phyloP scores from a whole-genome alignment of 345 rosid genomes.

The Durio zibethinus region DNA sequence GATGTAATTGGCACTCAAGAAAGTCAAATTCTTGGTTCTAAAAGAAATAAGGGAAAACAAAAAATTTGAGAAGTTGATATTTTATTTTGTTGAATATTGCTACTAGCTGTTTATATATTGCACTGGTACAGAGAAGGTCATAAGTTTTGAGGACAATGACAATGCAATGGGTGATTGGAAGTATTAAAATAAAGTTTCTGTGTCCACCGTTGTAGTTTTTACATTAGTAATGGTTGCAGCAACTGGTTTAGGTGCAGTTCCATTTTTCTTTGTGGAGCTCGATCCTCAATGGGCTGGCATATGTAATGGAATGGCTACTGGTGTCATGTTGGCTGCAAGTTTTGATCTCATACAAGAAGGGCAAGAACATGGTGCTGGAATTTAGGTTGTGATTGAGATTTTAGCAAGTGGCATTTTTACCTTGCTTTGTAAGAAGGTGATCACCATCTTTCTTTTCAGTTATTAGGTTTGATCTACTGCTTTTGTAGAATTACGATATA shows the following conservation, averaged over 20 bases:
- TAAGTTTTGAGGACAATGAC: constrained; percentile 34
- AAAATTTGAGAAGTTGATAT: too few species aligned
- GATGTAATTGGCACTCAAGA: too few species aligned
- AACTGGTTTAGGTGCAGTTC: constrained; percentile 96
- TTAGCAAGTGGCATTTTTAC: constrained; percentile 86
- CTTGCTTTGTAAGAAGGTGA: constrained; percentile 92
- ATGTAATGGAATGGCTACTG: constrained; percentile 99
- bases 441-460: constrained; percentile 2
- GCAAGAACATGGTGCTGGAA: constrained; percentile 81
- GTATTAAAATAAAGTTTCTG: constrained; percentile 64
- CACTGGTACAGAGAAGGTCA: constrained; percentile 50
- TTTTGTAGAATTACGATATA: not conserved
- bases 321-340: constrained; percentile 99
- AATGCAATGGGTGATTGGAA: constrained; percentile 47
- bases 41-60: too few species aligned
- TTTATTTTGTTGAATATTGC: too few species aligned
- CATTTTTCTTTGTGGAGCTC: constrained; percentile 96
- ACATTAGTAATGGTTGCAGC: constrained; percentile 99
- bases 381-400: constrained; percentile 86
- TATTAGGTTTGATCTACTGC: not conserved
- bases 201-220: constrained; percentile 85
- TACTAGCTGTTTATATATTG: constrained; percentile 88
- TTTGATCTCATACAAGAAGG: constrained; percentile 98
- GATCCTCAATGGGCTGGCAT: constrained; percentile 97
- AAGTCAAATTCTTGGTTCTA: too few species aligned